Conservation (phyloP, 2,329 filamentous ascomycete genomes). For the Acephala macrosclerotiorum region DNA sequence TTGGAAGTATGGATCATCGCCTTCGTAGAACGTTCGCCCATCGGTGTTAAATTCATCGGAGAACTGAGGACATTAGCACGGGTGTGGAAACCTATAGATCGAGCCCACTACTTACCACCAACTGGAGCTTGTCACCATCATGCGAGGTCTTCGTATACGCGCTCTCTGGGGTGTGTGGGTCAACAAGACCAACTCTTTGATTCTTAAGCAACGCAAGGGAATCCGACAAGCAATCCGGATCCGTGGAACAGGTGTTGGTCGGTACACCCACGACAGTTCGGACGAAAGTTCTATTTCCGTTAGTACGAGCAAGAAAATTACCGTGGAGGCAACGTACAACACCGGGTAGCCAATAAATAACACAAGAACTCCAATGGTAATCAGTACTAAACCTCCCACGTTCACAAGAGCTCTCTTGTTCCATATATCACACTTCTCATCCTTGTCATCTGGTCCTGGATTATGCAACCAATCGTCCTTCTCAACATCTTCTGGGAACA, state of each 20-base stretch:
- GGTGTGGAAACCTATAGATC: not conserved
- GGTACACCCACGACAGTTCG: conserved; percentile 45
- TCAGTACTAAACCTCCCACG: conserved; percentile 65
- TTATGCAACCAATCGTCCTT: conserved; percentile 78
- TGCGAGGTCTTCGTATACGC: conserved; percentile 61
- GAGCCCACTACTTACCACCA: conserved; percentile 50
- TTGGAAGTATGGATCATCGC: conserved; percentile 73
- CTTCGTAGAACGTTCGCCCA: conserved; percentile 74
- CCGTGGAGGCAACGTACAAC: conserved; percentile 53
- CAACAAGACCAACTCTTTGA: conserved; percentile 66
- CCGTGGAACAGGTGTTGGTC: conserved; percentile 43
- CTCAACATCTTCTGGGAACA: conserved; percentile 77
- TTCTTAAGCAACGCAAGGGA: conserved; percentile 61
- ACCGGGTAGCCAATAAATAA: conserved; percentile 76
- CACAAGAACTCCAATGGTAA: conserved; percentile 66
- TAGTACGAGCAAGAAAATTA: conserved; percentile 28
- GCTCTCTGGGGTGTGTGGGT: conserved; percentile 69
- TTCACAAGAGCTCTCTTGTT: conserved; percentile 70
- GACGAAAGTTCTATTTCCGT: conserved; percentile 61
- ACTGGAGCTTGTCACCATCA: conserved; percentile 66
- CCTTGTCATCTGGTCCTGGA: conserved; percentile 69
- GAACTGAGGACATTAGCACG: conserved; percentile 52
- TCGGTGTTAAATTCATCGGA: conserved; percentile 76
- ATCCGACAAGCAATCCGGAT: conserved; percentile 49
- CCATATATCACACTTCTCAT: conserved; percentile 70